A percentile compares a stretch with the other conserved stretches of the same genome.
Evolutionary conservation across 2,329 filamentous ascomycete species (phyloP).

Genomic region (Ophiosphaerella korrae): DNA sequence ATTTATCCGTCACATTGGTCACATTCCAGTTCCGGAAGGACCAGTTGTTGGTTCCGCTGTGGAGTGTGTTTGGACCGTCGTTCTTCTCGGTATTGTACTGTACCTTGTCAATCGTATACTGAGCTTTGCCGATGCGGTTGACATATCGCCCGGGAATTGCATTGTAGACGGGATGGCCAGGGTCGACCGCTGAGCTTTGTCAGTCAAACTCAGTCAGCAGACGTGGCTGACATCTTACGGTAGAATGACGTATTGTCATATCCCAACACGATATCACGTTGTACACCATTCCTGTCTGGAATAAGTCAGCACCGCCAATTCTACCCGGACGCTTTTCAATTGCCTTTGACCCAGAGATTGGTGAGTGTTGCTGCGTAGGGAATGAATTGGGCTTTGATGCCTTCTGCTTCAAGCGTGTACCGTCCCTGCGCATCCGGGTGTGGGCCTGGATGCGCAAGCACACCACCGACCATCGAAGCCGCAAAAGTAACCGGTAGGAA

Average conservation of each 20-base stretch:
- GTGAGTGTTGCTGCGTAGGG: constrained; percentile 42
- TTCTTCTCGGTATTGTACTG: constrained; percentile 36
- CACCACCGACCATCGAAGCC: constrained; percentile 18
- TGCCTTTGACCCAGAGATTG: constrained; percentile 42
- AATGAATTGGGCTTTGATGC: constrained; percentile 43
- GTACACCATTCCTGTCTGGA: constrained; percentile 35
- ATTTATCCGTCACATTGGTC: constrained; percentile 27
- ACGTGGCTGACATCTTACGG: constrained; percentile 23
- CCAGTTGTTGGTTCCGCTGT: constrained; percentile 44
- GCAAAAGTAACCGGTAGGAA: constrained; percentile 23
- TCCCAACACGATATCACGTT: constrained; percentile 40
- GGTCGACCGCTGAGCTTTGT: constrained; percentile 36
- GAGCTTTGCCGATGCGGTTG: constrained; percentile 42
- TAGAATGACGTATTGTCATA: constrained; percentile 44
- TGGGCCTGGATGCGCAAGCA: constrained; percentile 17
- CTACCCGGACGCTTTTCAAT: neutral
- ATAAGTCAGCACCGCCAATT: constrained; percentile 10
- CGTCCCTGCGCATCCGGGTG: constrained; percentile 31
- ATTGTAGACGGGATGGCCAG: constrained; percentile 43
- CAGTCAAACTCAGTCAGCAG: constrained; percentile 4
- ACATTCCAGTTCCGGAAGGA: constrained; percentile 38
- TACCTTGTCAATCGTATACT: constrained; percentile 34
- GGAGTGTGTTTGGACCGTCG: constrained; percentile 42
- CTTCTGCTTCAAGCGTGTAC: constrained; percentile 38
- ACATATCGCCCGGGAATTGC: constrained; percentile 41